Conservation (phyloP, 805 yeast genomes). For the Barnettozyma californica region DNA sequence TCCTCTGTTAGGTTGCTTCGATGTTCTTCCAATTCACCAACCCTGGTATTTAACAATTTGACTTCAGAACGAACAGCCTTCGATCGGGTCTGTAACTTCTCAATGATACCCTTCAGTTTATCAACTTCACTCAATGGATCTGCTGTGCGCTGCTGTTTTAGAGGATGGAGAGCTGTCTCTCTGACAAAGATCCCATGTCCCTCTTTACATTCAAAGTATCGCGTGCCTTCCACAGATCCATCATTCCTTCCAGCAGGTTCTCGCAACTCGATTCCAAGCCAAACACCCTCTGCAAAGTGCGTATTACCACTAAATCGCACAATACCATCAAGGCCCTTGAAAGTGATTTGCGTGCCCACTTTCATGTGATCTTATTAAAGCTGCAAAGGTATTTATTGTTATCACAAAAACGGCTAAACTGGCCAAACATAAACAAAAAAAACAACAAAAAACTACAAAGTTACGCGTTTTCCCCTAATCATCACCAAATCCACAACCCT, state of each 20-base stretch:
- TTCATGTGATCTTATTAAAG: not conserved
- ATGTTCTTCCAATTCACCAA: not conserved
- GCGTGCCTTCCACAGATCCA: conserved; percentile 59
- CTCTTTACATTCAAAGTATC: conserved; percentile 58
- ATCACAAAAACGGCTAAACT: not conserved
- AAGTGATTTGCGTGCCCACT: conserved; percentile 15
- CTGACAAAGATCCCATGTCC: conserved; percentile 46
- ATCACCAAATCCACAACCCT: not conserved
- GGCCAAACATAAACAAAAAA: not conserved
- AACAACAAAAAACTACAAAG: not conserved
- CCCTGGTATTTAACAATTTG: conserved; percentile 18
- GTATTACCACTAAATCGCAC: conserved; percentile 50
- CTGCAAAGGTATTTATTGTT: not conserved
- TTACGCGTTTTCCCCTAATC: not conserved
- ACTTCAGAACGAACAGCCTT: conserved; percentile 29
- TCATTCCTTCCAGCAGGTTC: conserved; percentile 77
- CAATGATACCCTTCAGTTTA: conserved; percentile 30
- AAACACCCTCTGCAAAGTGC: conserved; percentile 54
- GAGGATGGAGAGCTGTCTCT: conserved; percentile 27
- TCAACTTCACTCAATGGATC: conserved; percentile 1
- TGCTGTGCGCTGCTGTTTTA: not conserved
- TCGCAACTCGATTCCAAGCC: conserved; percentile 82
- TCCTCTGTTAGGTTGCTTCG: conserved; percentile 16
- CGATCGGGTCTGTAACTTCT: conserved; percentile 42
- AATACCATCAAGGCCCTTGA: conserved; percentile 31